Evolutionary conservation across 495 filamentous ascomycete species (phyloP), one percentile per base, ranked within the genome.

Genomic region (Penicillium alfredii): DNA sequence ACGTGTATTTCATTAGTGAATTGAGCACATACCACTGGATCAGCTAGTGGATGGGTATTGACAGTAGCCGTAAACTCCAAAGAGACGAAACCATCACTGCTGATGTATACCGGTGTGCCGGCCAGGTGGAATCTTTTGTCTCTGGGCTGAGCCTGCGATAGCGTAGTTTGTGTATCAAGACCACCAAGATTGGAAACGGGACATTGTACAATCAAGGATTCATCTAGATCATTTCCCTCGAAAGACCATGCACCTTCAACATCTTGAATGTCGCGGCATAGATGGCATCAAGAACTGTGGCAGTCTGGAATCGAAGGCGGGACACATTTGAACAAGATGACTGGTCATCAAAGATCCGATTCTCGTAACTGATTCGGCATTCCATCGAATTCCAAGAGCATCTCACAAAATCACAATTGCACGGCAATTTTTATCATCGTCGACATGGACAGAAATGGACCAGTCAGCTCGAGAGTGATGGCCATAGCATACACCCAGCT

Each of bases 171-270:
- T 31, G 43, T 65, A 68, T 63, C 42, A 66, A 62, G 8, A 62
- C 66, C 5, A 66, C 64, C 31, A 66, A 68, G 26, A 68, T 64
- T 0, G 64, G 66, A 34, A 69, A 69, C 2, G 66, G 62, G 20
- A 68, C 64, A 42, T 68, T 69, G 49, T 57, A 63, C 10, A 57
- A 43, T 12, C 60, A 49, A 24, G 66, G 66, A 33, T 66, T 63
- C 34, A 53, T 52, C 66, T 64, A 69, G 14, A 51, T 60, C 29
- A 69, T 52, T 32, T 69, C 62, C 37, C 56, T 60, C 11, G 53
- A 62, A 0, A 66, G 47, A 1, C 64, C 66, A 23, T 64, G 61
- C 0, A 62, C 64, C 11, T 61, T 63, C 6, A 43, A 66, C 8
- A 62, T 61, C 42, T 66, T 68, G 61, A 69, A 65, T 4, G 63